Base-by-base conservation (phyloP, 345 rosid genomes). In the Corymbia maculata region DNA sequence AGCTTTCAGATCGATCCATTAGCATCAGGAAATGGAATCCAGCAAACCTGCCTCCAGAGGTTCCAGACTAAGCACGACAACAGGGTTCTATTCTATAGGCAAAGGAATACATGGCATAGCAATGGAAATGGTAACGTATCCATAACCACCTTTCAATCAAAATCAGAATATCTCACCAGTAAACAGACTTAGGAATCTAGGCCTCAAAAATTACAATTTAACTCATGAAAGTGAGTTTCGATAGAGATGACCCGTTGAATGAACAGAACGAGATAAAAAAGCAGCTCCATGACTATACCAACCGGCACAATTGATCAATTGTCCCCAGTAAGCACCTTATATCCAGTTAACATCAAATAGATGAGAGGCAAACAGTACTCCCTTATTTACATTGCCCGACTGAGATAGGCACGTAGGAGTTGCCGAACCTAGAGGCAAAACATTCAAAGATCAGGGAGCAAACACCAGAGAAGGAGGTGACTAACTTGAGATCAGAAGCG, bases 401-500 rank as follows among this genome's bases (percentile, higher is more conserved):
- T 55, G 24, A 36, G 42, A 28, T 79, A 42, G 52, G 28, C 86
- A 51, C 51, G 42, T 17, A 50, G 86, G 15, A 52, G 45, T 28
- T 17, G 22, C 53, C 17, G 86, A 22, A 85, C 28, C 36, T 85
- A 30, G 44, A 14, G 26, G 59, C 86, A 10, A 36, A 36, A 15
- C 42, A 85, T 51, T 51, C 61, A n/a, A 51, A 49, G 44, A 51
- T 36, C 0, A 47, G 51, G 51, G 26, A 51, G 4, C 49, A 22
- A 42, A 42, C 36, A 75, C 24, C 82, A 36, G 55, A 44, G 51
- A 64, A n/a, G 47, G 28, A 51, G 70, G 64, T 79, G 51, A 92
- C 93, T 28, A 87, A 97, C 99, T 90, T 96, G 95, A 97, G 96
- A 93, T 97, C 99, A 89, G 99, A 97, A 89, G 99, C 99, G 51